Conservation (phyloP, 2,329 filamentous ascomycete genomes). For the Periconia digitata region DNA sequence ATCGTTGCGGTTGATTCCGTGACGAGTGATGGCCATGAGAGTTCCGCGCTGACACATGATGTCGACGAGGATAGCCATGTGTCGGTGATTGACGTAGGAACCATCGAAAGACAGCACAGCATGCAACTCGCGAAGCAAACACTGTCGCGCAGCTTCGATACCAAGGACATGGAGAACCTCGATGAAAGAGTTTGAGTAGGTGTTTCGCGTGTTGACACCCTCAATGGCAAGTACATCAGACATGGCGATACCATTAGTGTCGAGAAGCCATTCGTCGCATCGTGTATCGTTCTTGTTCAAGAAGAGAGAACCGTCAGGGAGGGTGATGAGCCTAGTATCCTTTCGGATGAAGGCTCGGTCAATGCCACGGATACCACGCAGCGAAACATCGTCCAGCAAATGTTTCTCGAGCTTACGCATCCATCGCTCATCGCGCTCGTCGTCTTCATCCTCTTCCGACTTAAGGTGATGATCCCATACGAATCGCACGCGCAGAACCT, state of each 20-base stretch:
- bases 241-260: slow-evolving; percentile 88
- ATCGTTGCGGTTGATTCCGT: slow-evolving; percentile 97
- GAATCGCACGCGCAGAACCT: slow-evolving; percentile 89
- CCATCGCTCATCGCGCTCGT: slow-evolving; percentile 72
- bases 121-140: slow-evolving; percentile 84
- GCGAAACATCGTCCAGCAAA: slow-evolving; percentile 84
- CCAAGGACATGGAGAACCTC: slow-evolving; percentile 94
- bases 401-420: slow-evolving; percentile 89
- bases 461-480: slow-evolving; percentile 60
- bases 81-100: slow-evolving; percentile 98
- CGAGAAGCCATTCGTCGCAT: slow-evolving; percentile 93
- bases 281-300: slow-evolving; percentile 71
- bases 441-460: slow-evolving; percentile 73
- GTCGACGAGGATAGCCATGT: slow-evolving; percentile 91
- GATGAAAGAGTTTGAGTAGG: slow-evolving; percentile 93
- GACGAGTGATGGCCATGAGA: slow-evolving; percentile 94
- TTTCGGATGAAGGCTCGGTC: slow-evolving; percentile 87
- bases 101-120: slow-evolving; percentile 96
- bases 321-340: slow-evolving; percentile 51
- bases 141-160: slow-evolving; percentile 89
- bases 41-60: slow-evolving; percentile 96
- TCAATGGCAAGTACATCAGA: slow-evolving; percentile 81
- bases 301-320: slow-evolving; percentile 72
- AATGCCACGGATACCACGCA: slow-evolving; percentile 87
- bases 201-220: slow-evolving; percentile 82